These are phyloP conservation scores for Phytopythium chamaehyphon DNA, from an alignment of 352 stramenopile species.

Conservation along the genomic window DNA sequence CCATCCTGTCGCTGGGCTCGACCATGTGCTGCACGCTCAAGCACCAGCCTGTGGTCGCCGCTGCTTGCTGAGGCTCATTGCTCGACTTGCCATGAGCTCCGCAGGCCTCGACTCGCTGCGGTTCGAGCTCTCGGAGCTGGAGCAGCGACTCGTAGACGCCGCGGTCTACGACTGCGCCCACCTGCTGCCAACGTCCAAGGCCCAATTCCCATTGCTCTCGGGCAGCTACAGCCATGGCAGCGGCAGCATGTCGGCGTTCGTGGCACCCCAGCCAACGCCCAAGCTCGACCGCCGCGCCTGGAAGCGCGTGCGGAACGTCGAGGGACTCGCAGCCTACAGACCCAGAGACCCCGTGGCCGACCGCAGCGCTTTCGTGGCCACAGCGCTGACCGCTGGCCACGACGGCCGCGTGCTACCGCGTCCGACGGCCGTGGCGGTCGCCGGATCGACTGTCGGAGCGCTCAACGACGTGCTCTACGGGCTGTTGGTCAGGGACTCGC, in stretches of 20 bases:
- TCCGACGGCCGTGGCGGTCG: constrained; percentile 15
- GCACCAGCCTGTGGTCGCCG: too few relatives aligned
- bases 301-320: constrained; percentile 14
- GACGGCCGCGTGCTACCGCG: constrained; percentile 8
- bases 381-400: constrained; percentile 4
- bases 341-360: not conserved
- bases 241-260: not conserved
- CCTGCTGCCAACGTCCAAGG: not conserved
- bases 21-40: too few relatives aligned
- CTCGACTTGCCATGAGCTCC: too few relatives aligned
- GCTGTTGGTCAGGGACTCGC: constrained; percentile 18
- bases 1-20: too few relatives aligned
- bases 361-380: constrained; percentile 1
- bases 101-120: not conserved
- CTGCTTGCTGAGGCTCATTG: too few relatives aligned
- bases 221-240: not conserved
- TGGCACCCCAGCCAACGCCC: not conserved
- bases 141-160: constrained; percentile 5
- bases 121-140: constrained; percentile 3
- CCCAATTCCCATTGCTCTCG: too few relatives aligned
- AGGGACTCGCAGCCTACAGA: constrained; percentile 13
- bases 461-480: constrained; percentile 37
- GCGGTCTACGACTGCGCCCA: constrained; percentile 1
- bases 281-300: constrained; percentile 4
- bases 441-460: constrained; percentile 21